Conservation (phyloP, 768 basidiomycete genomes). For the Pulveroboletus sp. region DNA sequence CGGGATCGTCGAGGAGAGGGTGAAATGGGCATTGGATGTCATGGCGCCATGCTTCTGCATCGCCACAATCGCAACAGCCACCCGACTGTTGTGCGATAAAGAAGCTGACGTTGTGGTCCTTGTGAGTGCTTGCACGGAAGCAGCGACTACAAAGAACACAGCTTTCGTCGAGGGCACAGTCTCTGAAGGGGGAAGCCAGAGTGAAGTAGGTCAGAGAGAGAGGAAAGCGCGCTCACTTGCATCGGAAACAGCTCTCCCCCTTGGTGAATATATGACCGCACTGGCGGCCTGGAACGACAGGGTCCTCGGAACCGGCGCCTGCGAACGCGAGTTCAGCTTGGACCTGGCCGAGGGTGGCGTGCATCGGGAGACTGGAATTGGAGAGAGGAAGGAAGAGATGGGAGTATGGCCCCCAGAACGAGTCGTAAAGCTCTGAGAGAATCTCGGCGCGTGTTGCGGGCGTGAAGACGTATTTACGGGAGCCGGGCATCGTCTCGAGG, state of each 20-base stretch:
- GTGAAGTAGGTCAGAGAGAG: neutral
- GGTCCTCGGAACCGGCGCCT: constrained; percentile 58
- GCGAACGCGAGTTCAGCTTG: constrained; percentile 56
- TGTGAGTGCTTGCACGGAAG: constrained; percentile 85
- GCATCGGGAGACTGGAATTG: constrained; percentile 57
- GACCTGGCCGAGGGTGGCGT: constrained; percentile 64
- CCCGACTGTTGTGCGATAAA: constrained; percentile 90
- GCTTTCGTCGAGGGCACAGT: constrained; percentile 86
- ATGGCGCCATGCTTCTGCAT: constrained; percentile 79
- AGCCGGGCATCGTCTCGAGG: constrained; percentile 77
- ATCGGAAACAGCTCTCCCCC: constrained; percentile 89
- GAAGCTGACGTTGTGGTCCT: constrained; percentile 87
- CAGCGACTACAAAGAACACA: constrained; percentile 89
- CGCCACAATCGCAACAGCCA: constrained; percentile 94
- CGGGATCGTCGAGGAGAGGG: constrained; percentile 43
- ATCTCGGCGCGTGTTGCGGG: constrained; percentile 74
- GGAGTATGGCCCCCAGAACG: constrained; percentile 76
- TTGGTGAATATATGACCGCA: constrained; percentile 87
- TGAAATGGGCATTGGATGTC: constrained; percentile 71
- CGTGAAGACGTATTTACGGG: constrained; percentile 73
- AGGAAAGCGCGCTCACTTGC: constrained; percentile 64
- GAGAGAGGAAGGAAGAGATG: constrained; percentile 69
- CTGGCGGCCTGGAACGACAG: constrained; percentile 61
- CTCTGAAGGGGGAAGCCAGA: constrained; percentile 59
- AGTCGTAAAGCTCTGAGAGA: constrained; percentile 73